Base-by-base conservation (phyloP, 371 early-diverging fungal genomes). In the Circinella umbellata region DNA sequence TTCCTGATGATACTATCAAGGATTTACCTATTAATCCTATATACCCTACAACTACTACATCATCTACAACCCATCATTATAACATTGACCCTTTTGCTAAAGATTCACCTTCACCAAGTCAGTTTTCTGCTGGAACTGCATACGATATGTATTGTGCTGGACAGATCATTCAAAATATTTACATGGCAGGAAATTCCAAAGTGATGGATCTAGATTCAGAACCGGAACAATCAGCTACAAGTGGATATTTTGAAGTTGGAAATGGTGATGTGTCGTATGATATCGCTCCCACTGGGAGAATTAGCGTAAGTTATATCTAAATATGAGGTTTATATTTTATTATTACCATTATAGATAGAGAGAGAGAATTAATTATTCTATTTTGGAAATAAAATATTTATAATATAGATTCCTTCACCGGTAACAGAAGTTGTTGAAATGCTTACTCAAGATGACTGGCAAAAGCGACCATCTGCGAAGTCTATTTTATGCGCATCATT, bases 131-230 rank as follows among this genome's bases (percentile, higher is more conserved):
- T 0, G 80, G 77, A 3, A 66, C 88, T 38, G 85, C 88, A 5
- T 81, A 88, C 69, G 90, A 90, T 66, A 83, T 88, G 64, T 76
- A 76, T 34, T 84, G 88, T 66, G 70, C 89, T 17, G 88, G 89
- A 4, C 71, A 81, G 18, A 71, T 89, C 3, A 83, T 90, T 42
- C 75, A 84, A 72, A 75, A 74, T 49, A 80, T 90, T 0, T 88
- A 84, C 64, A 74, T 72, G 15, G 80, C 82, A 0, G 79, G 81
- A 0, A 75, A 75, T 42, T 70, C 74, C 0, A 81, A 81, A 47
- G 71, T 78, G 0, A 60, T 79, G 11, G 83, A 76, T 63, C 51
- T 69, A 8, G 77, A 78, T 35, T 73, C 72, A 9, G 78, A 76
- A 39, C 63, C 71, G 0, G 65, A 68, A 13, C 74, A 74, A 34